Evolutionary conservation across 129 eudicot genomes (phyloP).

Genomic region (Glebionis coronaria): DNA sequence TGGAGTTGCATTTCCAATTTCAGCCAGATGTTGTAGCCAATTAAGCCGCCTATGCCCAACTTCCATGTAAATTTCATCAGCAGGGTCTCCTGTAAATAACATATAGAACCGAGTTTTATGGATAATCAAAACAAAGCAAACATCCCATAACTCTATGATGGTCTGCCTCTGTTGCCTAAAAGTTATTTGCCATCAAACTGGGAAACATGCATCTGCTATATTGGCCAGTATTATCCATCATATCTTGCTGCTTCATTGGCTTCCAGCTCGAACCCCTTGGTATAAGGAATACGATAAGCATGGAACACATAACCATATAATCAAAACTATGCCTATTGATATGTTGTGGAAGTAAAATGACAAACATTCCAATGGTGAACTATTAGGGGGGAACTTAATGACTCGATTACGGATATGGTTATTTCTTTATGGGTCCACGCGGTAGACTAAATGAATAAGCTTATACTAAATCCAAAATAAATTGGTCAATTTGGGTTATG

Average conservation of each 20-base stretch:
- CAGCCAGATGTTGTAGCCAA: conserved; percentile 88
- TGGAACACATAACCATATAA: neutral
- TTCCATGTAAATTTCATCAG: conserved; percentile 92
- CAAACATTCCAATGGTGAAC: too few relatives aligned
- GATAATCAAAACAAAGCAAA: conserved; percentile 82
- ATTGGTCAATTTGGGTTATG: too few relatives aligned
- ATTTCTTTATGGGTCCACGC: too few relatives aligned
- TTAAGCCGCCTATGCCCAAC: conserved; percentile 86
- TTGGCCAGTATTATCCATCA: conserved; percentile 49
- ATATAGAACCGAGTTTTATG: conserved; percentile 93
- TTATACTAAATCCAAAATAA: too few relatives aligned
- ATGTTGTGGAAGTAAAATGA: too few relatives aligned
- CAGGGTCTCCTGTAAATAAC: conserved; percentile 84
- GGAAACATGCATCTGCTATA: conserved; percentile 44
- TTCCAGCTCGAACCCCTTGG: conserved; percentile 91
- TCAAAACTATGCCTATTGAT: neutral
- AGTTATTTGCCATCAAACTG: conserved; percentile 56
- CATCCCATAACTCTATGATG: conserved; percentile 93
- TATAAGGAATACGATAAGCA: neutral
- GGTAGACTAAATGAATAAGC: too few relatives aligned
- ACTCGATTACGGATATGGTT: too few relatives aligned
- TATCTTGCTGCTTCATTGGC: conserved; percentile 94
- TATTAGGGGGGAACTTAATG: too few relatives aligned
- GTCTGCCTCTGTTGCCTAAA: conserved; percentile 83
- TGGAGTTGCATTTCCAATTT: conserved; percentile 82